phyloP scores from a whole-genome alignment of 2,329 filamentous ascomycete species.

The Nothomitra cinnamomea region DNA sequence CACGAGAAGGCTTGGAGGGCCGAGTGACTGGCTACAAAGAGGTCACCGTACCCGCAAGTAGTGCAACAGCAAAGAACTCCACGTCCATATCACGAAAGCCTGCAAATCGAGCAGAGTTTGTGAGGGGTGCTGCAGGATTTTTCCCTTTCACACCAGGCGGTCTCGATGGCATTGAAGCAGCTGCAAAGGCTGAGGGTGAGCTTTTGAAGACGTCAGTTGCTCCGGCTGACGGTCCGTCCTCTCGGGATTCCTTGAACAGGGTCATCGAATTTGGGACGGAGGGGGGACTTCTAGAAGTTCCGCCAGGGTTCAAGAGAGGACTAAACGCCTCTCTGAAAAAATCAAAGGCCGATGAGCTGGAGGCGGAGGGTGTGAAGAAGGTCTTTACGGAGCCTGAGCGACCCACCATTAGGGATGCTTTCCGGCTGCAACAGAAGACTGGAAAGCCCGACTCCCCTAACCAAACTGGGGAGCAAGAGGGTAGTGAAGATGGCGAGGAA shows the following conservation, averaged over 20 bases:
- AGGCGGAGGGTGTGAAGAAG: conserved; percentile 53
- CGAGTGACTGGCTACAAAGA: conserved; percentile 87
- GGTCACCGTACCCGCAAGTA: conserved; percentile 77
- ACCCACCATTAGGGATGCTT: conserved; percentile 22
- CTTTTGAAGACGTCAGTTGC: conserved; percentile 35
- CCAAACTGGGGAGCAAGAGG: conserved; percentile 15
- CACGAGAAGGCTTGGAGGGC: conserved; percentile 78
- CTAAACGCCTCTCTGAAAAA: conserved; percentile 31
- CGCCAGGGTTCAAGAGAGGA: conserved; percentile 68
- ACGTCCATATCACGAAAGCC: conserved; percentile 79
- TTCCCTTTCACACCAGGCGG: conserved; percentile 90
- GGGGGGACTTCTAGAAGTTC: conserved; percentile 60
- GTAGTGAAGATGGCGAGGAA: conserved; percentile 30
- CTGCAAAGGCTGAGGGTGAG: conserved; percentile 70
- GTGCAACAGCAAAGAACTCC: conserved; percentile 85
- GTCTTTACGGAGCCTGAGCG: conserved; percentile 31
- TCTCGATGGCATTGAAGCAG: conserved; percentile 68
- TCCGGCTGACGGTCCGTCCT: conserved; percentile 21
- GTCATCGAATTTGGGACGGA: conserved; percentile 70
- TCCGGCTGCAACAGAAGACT: conserved; percentile 18
- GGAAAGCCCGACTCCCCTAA: conserved; percentile 11
- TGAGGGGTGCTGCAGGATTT: conserved; percentile 80
- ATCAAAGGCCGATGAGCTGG: conserved; percentile 38
- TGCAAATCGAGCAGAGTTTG: conserved; percentile 74
- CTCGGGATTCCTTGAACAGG: conserved; percentile 45